phyloP scores from a whole-genome alignment of 1,284 basidiomycete genomes.

The Inonotus obliquus region DNA sequence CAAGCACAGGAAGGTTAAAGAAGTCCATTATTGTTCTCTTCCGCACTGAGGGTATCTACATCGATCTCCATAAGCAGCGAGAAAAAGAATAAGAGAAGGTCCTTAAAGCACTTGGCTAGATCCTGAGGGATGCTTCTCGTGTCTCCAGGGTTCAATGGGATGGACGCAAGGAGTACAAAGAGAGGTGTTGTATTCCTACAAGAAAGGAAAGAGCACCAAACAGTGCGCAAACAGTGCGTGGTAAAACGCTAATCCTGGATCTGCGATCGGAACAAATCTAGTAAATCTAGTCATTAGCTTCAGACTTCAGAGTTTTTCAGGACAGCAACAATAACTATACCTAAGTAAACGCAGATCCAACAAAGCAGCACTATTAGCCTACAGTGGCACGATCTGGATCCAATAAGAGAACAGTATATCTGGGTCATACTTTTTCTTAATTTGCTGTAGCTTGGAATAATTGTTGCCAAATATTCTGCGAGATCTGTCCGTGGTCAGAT shows the following conservation, averaged over 20 bases:
- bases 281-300: background rate
- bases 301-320: background rate
- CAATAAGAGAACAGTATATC: constrained; percentile 49
- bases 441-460: constrained; percentile 40
- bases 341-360: background rate
- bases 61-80: background rate
- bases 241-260: constrained; percentile 1
- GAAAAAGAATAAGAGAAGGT: background rate
- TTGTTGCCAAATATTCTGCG: constrained; percentile 39
- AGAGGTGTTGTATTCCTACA: background rate
- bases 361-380: background rate
- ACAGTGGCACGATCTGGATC: constrained; percentile 37
- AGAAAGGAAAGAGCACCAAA: background rate
- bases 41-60: background rate
- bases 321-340: background rate
- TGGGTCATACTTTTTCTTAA: constrained; percentile 51
- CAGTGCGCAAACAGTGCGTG: background rate
- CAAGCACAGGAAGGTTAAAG: background rate
- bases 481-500: constrained; percentile 25
- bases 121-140: background rate
- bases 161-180: background rate
- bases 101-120: background rate
- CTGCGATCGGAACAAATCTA: background rate
- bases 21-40: background rate
- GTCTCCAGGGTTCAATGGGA: background rate